Percentiles rank a stretch among this genome's conserved stretches.
Conservation (phyloP, 257 asterid species). For the Anisodus acutangulus region DNA sequence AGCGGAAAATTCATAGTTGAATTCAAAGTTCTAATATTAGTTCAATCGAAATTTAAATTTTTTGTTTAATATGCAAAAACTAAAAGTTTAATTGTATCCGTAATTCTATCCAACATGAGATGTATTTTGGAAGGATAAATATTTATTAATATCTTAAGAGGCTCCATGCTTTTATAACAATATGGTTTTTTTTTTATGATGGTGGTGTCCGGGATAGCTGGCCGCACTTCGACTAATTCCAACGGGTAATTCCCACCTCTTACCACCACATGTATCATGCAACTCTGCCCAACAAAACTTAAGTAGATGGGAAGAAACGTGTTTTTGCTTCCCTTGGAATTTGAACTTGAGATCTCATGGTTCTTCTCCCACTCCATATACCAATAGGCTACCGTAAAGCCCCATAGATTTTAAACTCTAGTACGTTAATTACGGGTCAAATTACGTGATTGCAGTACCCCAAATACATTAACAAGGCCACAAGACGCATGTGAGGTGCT, state of each 20-base stretch:
- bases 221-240: no score
- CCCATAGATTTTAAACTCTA: background rate
- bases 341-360: background rate
- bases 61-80: background rate
- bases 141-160: background rate
- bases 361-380: background rate
- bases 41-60: background rate
- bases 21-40: background rate
- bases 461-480: background rate
- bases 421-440: background rate
- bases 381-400: background rate
- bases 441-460: background rate
- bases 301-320: no score
- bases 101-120: background rate
- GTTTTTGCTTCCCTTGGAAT: no score
- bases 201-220: no score
- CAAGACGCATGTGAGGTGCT: background rate
- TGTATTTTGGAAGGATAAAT: background rate
- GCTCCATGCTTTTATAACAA: background rate
- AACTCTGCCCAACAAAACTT: no score
- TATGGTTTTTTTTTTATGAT: background rate
- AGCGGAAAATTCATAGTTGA: conserved; percentile 2
- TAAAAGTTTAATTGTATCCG: background rate
- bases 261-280: no score
- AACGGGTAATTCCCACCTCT: no score